These are phyloP conservation scores for Chlamydomonas sp. DNA, from an alignment of 139 green algal genomes.

Conservation along the genomic window DNA sequence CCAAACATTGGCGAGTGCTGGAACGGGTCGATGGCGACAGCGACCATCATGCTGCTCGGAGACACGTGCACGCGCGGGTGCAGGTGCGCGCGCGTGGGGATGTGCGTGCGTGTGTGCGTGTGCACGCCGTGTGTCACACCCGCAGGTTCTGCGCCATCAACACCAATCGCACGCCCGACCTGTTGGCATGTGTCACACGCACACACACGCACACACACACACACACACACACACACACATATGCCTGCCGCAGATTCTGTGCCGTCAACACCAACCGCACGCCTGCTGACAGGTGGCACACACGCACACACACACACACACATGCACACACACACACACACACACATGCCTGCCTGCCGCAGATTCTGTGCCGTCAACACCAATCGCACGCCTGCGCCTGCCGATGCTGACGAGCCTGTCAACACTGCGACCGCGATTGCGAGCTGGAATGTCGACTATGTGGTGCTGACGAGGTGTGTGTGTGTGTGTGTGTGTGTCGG, in stretches of 20 bases:
- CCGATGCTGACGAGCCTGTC: constrained; percentile 65
- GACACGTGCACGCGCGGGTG: constrained; percentile 77
- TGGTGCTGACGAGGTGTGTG: constrained; percentile 74
- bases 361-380: constrained; percentile 88
- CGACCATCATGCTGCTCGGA: constrained; percentile 85
- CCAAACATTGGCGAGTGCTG: constrained; percentile 90
- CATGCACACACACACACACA: too few species aligned
- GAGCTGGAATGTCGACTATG: constrained; percentile 78
- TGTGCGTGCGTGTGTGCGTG: constrained; percentile 22
- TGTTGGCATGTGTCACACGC: too few species aligned
- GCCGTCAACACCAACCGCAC: too few species aligned
- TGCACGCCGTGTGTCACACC: constrained; percentile 69
- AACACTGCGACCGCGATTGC: constrained; percentile 73
- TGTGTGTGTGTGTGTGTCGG: too few species aligned
- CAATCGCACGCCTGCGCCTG: constrained; percentile 46
- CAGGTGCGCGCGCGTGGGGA: constrained; percentile 15
- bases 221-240: too few species aligned
- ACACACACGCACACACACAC: constrained; percentile 70
- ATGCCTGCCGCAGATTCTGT: constrained; percentile 80
- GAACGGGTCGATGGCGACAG: constrained; percentile 64
- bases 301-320: too few species aligned
- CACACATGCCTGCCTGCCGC: constrained; percentile 67
- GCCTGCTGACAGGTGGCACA: too few species aligned
- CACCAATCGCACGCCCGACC: too few species aligned
- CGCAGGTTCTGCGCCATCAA: constrained; percentile 86